Conservation (phyloP, 1,139 yeast genomes). For the Debaryomycetaceae sp. region DNA sequence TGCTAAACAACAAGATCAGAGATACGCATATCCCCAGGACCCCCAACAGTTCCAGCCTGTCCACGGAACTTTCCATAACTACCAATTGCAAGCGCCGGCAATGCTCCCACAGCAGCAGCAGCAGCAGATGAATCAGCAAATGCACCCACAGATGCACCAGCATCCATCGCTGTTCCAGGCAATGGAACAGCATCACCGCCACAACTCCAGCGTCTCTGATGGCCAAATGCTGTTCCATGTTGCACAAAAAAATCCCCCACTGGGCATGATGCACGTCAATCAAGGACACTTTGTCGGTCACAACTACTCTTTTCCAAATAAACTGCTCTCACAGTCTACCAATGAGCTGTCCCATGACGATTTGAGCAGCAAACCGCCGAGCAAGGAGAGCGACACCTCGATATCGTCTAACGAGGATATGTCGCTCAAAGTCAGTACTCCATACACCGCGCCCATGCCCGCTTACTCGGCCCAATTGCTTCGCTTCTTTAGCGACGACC, state of each 20-base stretch:
- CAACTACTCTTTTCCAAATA: slow-evolving; percentile 19
- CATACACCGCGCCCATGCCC: slow-evolving; percentile 9
- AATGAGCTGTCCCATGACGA: slow-evolving; percentile 38
- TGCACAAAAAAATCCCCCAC: slow-evolving; percentile 10
- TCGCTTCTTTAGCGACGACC: slow-evolving; percentile 60
- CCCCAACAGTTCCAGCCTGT: neutral
- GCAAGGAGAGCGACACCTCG: slow-evolving; percentile 34
- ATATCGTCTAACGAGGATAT: slow-evolving; percentile 27
- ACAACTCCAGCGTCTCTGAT: slow-evolving; percentile 4
- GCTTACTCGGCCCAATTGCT: slow-evolving; percentile 47
- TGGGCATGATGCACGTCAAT: slow-evolving; percentile 1
- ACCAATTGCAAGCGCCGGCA: slow-evolving; percentile 18
- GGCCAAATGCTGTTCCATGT: slow-evolving; percentile 4
- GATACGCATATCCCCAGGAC: slow-evolving; percentile 8
- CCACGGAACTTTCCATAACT: slow-evolving; percentile 11
- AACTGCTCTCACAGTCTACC: slow-evolving; percentile 31
- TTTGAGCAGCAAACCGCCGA: slow-evolving; percentile 6
- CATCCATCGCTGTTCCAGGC: slow-evolving; percentile 7
- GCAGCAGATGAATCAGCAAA: slow-evolving; percentile 8
- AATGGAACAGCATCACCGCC: slow-evolving; percentile 9
- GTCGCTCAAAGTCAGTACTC: slow-evolving; percentile 1
- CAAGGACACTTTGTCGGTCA: neutral
- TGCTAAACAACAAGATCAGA: slow-evolving; percentile 7
- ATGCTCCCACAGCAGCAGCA: slow-evolving; percentile 10
- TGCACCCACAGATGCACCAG: slow-evolving; percentile 7